Evolutionary conservation across 2,329 filamentous ascomycete genomes (phyloP).

Genomic region (Verticillium nonalfalfae): DNA sequence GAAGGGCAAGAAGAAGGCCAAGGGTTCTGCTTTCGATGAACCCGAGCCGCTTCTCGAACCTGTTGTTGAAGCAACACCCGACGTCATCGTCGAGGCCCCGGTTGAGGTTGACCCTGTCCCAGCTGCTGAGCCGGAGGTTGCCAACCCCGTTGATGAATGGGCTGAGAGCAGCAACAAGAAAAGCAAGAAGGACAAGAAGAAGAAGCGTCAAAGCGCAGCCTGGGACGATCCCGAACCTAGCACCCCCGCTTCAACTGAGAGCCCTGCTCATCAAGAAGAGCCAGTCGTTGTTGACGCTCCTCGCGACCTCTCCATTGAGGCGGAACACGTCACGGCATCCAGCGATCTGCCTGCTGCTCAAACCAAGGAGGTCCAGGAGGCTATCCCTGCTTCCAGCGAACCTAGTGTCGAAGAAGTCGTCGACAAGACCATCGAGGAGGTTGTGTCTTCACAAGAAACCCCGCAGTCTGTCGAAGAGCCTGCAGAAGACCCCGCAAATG

Average conservation of each 20-base stretch:
- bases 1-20: constrained; percentile 1
- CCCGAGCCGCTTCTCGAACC: neutral
- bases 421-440: neutral
- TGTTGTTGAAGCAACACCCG: neutral
- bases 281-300: neutral
- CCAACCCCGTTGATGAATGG: neutral
- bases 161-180: neutral
- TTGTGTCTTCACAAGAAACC: neutral
- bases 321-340: neutral
- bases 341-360: neutral
- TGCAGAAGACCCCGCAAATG: constrained; percentile 10
- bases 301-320: neutral
- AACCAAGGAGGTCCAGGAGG: neutral
- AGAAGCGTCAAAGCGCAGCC: neutral
- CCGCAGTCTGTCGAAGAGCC: neutral
- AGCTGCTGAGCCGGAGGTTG: neutral
- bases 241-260: neutral
- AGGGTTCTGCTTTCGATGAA: neutral
- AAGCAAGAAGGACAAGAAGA: neutral
- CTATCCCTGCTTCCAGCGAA: neutral
- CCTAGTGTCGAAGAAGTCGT: neutral
- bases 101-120: too few relatives aligned
- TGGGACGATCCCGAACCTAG: neutral
- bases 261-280: neutral
- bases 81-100: too few relatives aligned